These are phyloP conservation scores for Entoloma clypeatum DNA, from an alignment of 1,284 basidiomycete genomes.

Conservation along the genomic window DNA sequence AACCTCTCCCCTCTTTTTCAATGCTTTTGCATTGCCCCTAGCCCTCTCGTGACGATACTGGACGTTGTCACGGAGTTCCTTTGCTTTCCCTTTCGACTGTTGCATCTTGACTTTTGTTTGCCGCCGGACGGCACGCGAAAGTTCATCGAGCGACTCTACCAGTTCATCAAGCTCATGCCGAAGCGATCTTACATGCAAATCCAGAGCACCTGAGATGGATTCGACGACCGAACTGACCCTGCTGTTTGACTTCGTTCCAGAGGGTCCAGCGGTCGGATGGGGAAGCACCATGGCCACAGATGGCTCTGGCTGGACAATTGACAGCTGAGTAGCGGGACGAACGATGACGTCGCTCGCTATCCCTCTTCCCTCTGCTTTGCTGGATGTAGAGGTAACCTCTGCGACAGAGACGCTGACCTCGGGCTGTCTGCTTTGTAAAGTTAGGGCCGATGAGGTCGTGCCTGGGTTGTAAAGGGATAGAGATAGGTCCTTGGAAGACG, in stretches of 20 bases:
- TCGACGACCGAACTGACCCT: slow-evolving; percentile 41
- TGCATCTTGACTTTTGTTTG: slow-evolving; percentile 44
- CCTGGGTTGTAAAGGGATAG: slow-evolving; percentile 51
- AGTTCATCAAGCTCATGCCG: slow-evolving; percentile 55
- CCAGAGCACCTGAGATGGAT: slow-evolving; percentile 50
- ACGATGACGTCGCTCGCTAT: slow-evolving; percentile 25
- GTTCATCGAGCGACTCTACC: slow-evolving; percentile 57
- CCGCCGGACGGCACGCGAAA: slow-evolving; percentile 46
- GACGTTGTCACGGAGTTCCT: slow-evolving; percentile 45
- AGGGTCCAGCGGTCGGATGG: slow-evolving; percentile 14
- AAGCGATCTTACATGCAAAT: slow-evolving; percentile 40
- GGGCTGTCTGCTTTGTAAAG: slow-evolving; percentile 31
- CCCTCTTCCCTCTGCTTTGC: slow-evolving; percentile 19
- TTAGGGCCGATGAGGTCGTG: slow-evolving; percentile 36
- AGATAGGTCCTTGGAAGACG: slow-evolving; percentile 52
- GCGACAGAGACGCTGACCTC: slow-evolving; percentile 21
- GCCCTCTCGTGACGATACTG: slow-evolving; percentile 53
- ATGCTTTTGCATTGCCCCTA: slow-evolving; percentile 50
- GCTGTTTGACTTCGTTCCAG: slow-evolving; percentile 32
- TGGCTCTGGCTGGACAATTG: slow-evolving; percentile 18
- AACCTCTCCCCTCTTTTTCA: slow-evolving; percentile 45
- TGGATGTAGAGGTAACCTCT: slow-evolving; percentile 25
- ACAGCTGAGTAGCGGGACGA: slow-evolving; percentile 22
- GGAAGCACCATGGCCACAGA: slow-evolving; percentile 20
- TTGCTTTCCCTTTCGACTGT: slow-evolving; percentile 45